Conservation (phyloP, 2,329 filamentous ascomycete species). For the Phaeoacremonium minimum region DNA sequence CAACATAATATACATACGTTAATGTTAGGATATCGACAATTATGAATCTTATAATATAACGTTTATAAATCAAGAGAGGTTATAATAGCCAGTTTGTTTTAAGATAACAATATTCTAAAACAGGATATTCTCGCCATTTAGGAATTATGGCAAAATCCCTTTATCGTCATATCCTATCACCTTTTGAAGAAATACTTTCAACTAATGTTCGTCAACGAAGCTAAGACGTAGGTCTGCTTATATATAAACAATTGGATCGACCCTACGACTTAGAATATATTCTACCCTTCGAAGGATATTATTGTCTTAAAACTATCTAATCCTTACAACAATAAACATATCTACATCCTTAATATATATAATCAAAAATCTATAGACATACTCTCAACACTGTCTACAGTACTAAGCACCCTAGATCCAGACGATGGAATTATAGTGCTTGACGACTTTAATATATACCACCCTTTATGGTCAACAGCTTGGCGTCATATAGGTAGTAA, state of each 20-base stretch:
- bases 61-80: conserved; percentile 14
- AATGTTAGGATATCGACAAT: conserved; percentile 9
- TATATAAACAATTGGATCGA: conserved; percentile 9
- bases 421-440: conserved; percentile 11
- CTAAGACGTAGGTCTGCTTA: conserved; percentile 11
- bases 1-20: conserved; percentile 2
- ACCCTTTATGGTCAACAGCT: conserved; percentile 13
- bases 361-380: conserved; percentile 7
- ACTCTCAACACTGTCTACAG: conserved; percentile 4
- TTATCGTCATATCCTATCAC: conserved; percentile 16
- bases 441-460: conserved; percentile 15
- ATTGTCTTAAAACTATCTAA: conserved; percentile 6
- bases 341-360: conserved; percentile 12
- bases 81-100: conserved; percentile 15
- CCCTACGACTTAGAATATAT: conserved; percentile 9
- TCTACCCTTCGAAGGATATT: conserved; percentile 11
- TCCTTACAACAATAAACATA: conserved; percentile 1
- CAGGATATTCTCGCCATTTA: conserved; percentile 18
- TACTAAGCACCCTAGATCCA: conserved; percentile 7
- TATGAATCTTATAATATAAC: conserved; percentile 19
- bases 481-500: conserved; percentile 3
- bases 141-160: conserved; percentile 16
- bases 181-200: conserved; percentile 12
- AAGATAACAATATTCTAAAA: conserved; percentile 9
- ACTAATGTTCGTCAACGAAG: conserved; percentile 12